A percentile compares a stretch with the other conserved stretches of the same genome.
Conservation (phyloP, 2,329 filamentous ascomycete genomes). For the Penicillium sp. region DNA sequence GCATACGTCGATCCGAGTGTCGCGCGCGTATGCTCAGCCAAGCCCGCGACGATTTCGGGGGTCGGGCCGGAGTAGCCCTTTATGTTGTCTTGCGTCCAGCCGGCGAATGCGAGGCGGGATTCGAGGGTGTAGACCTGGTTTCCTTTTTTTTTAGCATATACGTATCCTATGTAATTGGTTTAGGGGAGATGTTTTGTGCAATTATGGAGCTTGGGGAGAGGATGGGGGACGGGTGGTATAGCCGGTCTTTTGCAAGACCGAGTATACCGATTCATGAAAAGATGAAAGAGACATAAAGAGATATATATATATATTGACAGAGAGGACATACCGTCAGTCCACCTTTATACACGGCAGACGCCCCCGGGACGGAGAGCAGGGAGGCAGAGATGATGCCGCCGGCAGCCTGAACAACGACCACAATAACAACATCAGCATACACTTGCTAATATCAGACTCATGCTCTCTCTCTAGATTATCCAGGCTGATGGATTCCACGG, state of each 20-base stretch:
- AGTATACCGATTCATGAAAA: too few relatives aligned
- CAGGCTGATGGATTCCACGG: too few relatives aligned
- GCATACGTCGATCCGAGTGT: conserved; percentile 62
- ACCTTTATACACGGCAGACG: conserved; percentile 63
- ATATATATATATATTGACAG: not conserved
- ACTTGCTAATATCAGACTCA: too few relatives aligned
- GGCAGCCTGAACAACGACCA: conserved; percentile 53
- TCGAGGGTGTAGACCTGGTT: conserved; percentile 61
- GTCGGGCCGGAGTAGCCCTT: conserved; percentile 64
- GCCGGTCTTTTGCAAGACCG: too few relatives aligned
- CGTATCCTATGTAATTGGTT: not conserved
- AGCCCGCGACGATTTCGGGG: conserved; percentile 58
- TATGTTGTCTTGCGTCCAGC: conserved; percentile 63
- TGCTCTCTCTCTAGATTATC: not conserved
- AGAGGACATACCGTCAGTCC: conserved; percentile 56
- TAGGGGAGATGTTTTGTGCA: too few relatives aligned
- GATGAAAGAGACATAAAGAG: too few relatives aligned
- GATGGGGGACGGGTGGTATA: too few relatives aligned
- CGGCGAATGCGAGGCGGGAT: conserved; percentile 62
- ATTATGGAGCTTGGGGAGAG: too few relatives aligned
- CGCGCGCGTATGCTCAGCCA: conserved; percentile 62
- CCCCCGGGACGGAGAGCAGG: conserved; percentile 63
- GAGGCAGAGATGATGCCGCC: conserved; percentile 66
- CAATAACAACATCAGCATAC: not conserved
- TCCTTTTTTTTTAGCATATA: not conserved